A percentile compares a stretch with the other conserved stretches of the same genome.
Evolutionary conservation across 1,284 basidiomycete genomes (phyloP).

Genomic region (Lignosus rhinocerotis): DNA sequence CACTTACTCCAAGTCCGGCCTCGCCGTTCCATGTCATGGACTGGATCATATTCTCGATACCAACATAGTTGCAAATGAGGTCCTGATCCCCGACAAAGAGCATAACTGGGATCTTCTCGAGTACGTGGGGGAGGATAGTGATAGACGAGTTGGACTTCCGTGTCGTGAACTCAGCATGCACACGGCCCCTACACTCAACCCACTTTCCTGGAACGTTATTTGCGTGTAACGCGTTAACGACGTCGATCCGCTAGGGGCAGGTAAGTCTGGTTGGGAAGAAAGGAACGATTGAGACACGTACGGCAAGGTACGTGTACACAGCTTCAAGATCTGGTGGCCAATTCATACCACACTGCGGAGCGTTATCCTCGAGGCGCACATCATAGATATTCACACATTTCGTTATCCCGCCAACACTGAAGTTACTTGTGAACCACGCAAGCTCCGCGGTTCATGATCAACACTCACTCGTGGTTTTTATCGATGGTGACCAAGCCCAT

Average conservation of each 20-base stretch:
- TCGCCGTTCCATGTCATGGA: conserved; percentile 84
- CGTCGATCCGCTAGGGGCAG: conserved; percentile 67
- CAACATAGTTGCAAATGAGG: conserved; percentile 94
- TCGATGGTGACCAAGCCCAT: conserved; percentile 61
- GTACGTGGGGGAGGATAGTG: conserved; percentile 75
- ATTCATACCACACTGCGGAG: conserved; percentile 95
- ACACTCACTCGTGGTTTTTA: conserved; percentile 64
- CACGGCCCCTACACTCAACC: conserved; percentile 82
- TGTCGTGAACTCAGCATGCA: conserved; percentile 67
- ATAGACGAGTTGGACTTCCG: conserved; percentile 70
- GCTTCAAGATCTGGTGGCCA: conserved; percentile 92
- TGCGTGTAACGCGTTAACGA: conserved; percentile 85
- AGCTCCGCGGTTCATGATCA: not conserved
- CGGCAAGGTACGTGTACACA: conserved; percentile 80
- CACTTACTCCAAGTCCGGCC: conserved; percentile 81
- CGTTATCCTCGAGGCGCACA: conserved; percentile 81
- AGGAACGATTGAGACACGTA: conserved; percentile 40
- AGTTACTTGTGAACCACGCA: not conserved
- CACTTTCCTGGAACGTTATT: conserved; percentile 77
- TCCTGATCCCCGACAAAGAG: conserved; percentile 97
- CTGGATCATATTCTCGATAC: conserved; percentile 85
- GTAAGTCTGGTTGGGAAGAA: conserved; percentile 5
- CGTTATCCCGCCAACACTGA: conserved; percentile 67
- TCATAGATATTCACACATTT: conserved; percentile 97
- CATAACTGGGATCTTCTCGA: conserved; percentile 82